Evolutionary conservation across 106 monocot species (phyloP).

Genomic region (Posidonia australis): DNA sequence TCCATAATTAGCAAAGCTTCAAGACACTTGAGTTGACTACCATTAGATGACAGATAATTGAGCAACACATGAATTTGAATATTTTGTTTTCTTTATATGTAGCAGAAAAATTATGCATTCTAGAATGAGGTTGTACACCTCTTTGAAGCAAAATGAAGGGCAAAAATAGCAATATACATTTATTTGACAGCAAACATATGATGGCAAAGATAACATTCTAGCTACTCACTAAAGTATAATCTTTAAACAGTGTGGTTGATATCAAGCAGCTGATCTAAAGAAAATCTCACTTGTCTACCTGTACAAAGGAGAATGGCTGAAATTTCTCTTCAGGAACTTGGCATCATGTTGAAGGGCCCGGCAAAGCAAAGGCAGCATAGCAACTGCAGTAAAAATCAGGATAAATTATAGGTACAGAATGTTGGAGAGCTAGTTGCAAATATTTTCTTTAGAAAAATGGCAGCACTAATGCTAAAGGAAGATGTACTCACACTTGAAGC

Average conservation of each 20-base stretch:
- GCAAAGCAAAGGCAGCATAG: constrained; percentile 53
- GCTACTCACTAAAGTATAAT: not conserved
- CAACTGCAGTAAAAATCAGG: not conserved
- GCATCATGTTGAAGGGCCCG: constrained; percentile 60
- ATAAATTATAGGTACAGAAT: not conserved
- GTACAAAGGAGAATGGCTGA: constrained; percentile 25
- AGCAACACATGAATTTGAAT: too few species aligned
- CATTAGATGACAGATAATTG: too few species aligned
- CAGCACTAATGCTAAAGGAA: not conserved
- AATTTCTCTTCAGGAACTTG: constrained; percentile 58
- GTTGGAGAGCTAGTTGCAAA: not conserved
- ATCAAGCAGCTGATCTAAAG: not conserved
- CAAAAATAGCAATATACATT: too few species aligned
- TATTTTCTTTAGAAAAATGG: not conserved
- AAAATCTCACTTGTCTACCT: not conserved
- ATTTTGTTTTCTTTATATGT: too few species aligned
- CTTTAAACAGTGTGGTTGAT: not conserved
- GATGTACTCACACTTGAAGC: constrained; percentile 4
- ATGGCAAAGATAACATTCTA: too few species aligned
- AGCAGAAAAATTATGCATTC: too few species aligned
- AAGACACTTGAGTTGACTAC: too few species aligned
- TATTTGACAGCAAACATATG: too few species aligned
- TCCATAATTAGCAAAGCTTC: too few species aligned
- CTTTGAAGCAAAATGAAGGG: too few species aligned
- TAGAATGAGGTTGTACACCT: too few species aligned